These are phyloP conservation scores for Actinomucor elegans DNA, from an alignment of 371 early-diverging fungal genomes.

Conservation along the genomic window DNA sequence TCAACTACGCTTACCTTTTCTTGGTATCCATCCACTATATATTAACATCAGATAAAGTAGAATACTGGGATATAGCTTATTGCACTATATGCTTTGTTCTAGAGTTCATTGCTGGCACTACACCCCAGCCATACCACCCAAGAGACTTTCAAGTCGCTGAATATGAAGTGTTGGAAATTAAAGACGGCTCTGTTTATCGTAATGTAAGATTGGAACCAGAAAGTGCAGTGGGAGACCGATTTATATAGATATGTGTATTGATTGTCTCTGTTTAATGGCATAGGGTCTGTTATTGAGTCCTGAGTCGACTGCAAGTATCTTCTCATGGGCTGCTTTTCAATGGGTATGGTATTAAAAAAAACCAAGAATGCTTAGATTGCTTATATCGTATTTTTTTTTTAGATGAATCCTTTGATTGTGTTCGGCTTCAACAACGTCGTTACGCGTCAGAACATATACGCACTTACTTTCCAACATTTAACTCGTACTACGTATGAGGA, in stretches of 20 bases:
- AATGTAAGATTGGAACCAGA: constrained; percentile 14
- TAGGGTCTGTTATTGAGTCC: constrained; percentile 31
- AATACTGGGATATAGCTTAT: background rate
- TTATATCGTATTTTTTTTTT: background rate
- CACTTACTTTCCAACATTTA: constrained; percentile 34
- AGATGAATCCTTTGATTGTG: constrained; percentile 36
- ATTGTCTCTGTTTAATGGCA: background rate
- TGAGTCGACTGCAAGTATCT: constrained; percentile 36
- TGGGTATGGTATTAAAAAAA: constrained; percentile 24
- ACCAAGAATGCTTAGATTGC: background rate
- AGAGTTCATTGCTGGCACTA: constrained; percentile 10
- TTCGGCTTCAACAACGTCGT: constrained; percentile 29
- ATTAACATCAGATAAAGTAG: background rate
- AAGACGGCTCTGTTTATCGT: constrained; percentile 15
- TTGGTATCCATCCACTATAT: constrained; percentile 1
- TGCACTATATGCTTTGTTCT: background rate
- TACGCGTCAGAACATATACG: constrained; percentile 26
- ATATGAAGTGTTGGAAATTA: constrained; percentile 32
- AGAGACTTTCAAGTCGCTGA: constrained; percentile 20
- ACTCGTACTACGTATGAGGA: constrained; percentile 27
- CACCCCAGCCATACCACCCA: constrained; percentile 34
- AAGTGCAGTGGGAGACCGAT: background rate
- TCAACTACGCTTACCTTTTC: constrained; percentile 1
- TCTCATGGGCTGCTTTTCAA: constrained; percentile 39
- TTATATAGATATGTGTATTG: background rate